These are phyloP conservation scores for Gossypium ekmanianum DNA, from an alignment of 345 rosid genomes.

Conservation along the genomic window DNA sequence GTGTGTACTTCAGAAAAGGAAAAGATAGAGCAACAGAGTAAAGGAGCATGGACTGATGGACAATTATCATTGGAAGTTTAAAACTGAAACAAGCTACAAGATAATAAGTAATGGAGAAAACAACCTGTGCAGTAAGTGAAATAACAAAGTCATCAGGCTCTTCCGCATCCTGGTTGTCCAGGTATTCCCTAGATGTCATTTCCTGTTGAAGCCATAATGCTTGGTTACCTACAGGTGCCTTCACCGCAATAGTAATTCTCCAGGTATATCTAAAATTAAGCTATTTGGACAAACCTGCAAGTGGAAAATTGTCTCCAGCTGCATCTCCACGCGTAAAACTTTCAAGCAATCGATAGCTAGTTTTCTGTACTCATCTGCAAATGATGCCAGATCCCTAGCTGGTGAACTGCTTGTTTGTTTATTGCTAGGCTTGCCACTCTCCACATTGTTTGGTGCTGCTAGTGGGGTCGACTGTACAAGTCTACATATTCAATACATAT, in stretches of 20 bases:
- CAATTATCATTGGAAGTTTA: background rate
- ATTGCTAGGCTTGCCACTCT: slow-evolving; percentile 37
- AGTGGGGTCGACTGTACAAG: slow-evolving; percentile 59
- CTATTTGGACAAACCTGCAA: slow-evolving; percentile 62
- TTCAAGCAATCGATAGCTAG: slow-evolving; percentile 93
- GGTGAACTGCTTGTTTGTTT: slow-evolving; percentile 37
- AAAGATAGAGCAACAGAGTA: background rate
- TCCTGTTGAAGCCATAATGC: slow-evolving; percentile 52
- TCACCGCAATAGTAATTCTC: slow-evolving; percentile 5
- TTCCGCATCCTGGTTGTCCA: slow-evolving; percentile 93
- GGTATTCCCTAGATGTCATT: slow-evolving; percentile 81
- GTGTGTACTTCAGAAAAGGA: background rate
- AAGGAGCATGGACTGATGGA: background rate
- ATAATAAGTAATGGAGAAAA: background rate
- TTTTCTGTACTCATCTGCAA: slow-evolving; percentile 91
- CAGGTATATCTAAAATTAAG: background rate
- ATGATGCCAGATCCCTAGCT: slow-evolving; percentile 61
- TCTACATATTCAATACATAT: slow-evolving; percentile 36
- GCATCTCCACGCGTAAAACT: slow-evolving; percentile 96
- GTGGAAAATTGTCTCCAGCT: slow-evolving; percentile 88
- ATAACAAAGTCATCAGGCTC: slow-evolving; percentile 96
- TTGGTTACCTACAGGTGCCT: slow-evolving; percentile 23
- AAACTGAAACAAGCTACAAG: background rate
- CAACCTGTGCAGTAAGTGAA: slow-evolving; percentile 87
- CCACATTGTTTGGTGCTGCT: slow-evolving; percentile 48